Evolutionary conservation across 2,329 filamentous ascomycete genomes (phyloP).

Genomic region (Arthroderma sp.): DNA sequence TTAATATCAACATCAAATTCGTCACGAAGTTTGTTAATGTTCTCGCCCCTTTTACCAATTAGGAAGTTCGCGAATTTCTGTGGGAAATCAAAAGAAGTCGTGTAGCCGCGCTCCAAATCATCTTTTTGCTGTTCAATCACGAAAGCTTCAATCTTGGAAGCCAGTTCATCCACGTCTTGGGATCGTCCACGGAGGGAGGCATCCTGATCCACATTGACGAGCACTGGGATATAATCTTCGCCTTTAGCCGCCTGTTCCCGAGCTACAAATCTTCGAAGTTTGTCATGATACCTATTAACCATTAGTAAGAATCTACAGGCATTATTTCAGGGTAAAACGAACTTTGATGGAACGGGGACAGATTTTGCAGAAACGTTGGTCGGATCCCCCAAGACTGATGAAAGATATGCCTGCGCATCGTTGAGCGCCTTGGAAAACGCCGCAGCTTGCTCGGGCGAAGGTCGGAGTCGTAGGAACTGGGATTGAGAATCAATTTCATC

Average conservation of each 20-base stretch:
- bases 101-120: constrained; percentile 85
- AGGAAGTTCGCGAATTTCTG: constrained; percentile 87
- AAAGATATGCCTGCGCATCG: constrained; percentile 45
- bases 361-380: constrained; percentile 41
- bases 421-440: constrained; percentile 45
- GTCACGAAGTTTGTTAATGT: constrained; percentile 55
- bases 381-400: constrained; percentile 41
- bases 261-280: constrained; percentile 46
- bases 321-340: constrained; percentile 8
- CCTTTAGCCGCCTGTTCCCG: constrained; percentile 41
- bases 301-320: constrained; percentile 4
- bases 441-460: constrained; percentile 41
- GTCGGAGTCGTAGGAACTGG: constrained; percentile 42
- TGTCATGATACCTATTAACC: constrained; percentile 44
- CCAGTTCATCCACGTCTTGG: constrained; percentile 57
- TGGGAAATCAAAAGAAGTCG: constrained; percentile 77
- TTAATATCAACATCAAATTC: constrained; percentile 68
- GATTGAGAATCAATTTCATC: constrained; percentile 26
- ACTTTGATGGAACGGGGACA: constrained; percentile 42
- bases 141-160: constrained; percentile 61
- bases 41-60: constrained; percentile 53
- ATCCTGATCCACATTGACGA: constrained; percentile 38
- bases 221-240: constrained; percentile 42
- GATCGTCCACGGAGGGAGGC: constrained; percentile 66
- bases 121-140: constrained; percentile 80